A percentile compares a stretch with the other conserved stretches of the same genome.
phyloP scores from a whole-genome alignment of 2,329 filamentous ascomycete species.

The Microdochium trichocladiopsis region DNA sequence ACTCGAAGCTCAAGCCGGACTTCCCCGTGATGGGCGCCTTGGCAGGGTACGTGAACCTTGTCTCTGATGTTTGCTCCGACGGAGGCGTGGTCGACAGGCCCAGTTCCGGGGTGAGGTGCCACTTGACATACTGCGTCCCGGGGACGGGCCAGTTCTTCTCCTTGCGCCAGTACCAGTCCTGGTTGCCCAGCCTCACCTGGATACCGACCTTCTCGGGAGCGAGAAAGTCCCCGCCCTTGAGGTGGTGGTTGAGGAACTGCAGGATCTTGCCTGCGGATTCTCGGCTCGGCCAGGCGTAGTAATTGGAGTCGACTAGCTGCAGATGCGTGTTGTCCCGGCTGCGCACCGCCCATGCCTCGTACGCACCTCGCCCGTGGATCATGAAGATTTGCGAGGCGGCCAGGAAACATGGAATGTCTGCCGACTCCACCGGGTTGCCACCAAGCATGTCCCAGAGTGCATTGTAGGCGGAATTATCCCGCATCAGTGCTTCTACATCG shows the following conservation, averaged over 20 bases:
- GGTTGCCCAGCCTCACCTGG: neutral
- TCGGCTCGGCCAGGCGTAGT: neutral
- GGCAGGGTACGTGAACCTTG: neutral
- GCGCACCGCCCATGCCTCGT: neutral
- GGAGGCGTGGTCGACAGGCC: neutral
- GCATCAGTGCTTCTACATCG: neutral
- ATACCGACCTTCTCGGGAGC: neutral
- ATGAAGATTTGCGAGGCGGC: neutral
- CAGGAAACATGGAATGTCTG: neutral
- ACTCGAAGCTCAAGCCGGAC: neutral
- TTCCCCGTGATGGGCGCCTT: neutral
- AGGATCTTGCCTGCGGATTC: neutral
- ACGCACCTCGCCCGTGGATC: neutral
- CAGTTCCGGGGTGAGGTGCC: neutral
- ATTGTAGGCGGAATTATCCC: neutral
- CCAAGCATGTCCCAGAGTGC: neutral
- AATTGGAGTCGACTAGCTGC: neutral
- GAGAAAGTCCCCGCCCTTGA: neutral
- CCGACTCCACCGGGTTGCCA: neutral
- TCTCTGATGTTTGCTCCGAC: neutral
- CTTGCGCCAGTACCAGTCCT: neutral
- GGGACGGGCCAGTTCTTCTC: neutral
- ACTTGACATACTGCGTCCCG: neutral
- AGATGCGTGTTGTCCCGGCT: neutral
- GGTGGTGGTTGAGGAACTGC: neutral